phyloP scores from a whole-genome alignment of 2,329 filamentous ascomycete species.

The Penicillium rolfsii region DNA sequence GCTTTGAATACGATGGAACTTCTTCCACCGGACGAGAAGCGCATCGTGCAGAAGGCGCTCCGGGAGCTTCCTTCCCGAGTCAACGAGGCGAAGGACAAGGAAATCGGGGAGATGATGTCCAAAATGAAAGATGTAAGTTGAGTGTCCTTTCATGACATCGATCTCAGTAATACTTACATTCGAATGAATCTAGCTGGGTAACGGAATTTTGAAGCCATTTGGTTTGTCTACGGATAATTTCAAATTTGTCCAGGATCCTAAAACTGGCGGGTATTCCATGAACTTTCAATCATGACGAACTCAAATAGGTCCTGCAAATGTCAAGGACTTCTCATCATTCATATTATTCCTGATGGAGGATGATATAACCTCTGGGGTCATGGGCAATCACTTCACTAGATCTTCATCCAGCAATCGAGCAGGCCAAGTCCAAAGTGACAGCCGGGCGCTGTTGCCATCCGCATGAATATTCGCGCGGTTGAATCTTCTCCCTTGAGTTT shows the following conservation, averaged over 20 bases:
- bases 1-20: slow-evolving; percentile 61
- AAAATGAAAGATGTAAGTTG: slow-evolving; percentile 77
- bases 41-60: slow-evolving; percentile 69
- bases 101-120: slow-evolving; percentile 96
- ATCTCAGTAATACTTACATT: slow-evolving; percentile 7
- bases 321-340: neutral
- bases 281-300: slow-evolving; percentile 63
- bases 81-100: slow-evolving; percentile 78
- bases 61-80: slow-evolving; percentile 67
- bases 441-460: neutral
- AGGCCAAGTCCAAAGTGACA: neutral
- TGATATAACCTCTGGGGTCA: neutral
- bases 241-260: slow-evolving; percentile 88
- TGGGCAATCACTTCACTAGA: too few species aligned
- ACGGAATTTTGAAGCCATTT: slow-evolving; percentile 90
- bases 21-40: slow-evolving; percentile 67
- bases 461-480: too few species aligned
- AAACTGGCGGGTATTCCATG: slow-evolving; percentile 90
- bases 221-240: slow-evolving; percentile 94
- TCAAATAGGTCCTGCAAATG: neutral
- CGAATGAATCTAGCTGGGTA: slow-evolving; percentile 66
- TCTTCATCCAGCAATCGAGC: neutral
- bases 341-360: neutral
- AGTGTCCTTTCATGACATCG: neutral
- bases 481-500: too few species aligned